Conservation (phyloP, 1,284 basidiomycete genomes). For the Rhodotorula glutinis region DNA sequence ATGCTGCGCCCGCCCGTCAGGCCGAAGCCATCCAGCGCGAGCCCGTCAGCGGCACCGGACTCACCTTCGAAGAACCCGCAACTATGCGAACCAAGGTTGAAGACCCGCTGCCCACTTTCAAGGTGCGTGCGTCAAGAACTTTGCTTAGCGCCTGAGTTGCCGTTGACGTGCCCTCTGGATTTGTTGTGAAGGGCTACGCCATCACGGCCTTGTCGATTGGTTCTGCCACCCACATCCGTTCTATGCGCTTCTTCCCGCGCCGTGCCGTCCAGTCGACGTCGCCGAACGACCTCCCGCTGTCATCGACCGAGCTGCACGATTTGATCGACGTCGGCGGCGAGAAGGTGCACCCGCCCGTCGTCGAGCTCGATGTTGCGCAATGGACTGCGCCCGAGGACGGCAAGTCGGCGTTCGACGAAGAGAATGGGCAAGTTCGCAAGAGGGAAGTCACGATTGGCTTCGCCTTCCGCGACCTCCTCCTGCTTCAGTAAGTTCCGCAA, state of each 20-base stretch:
- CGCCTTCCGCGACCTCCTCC: conserved; percentile 19
- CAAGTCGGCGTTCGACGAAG: not conserved
- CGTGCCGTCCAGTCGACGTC: not conserved
- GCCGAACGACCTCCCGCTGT: not conserved
- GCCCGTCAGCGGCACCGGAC: not conserved
- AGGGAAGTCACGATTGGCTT: conserved; percentile 18
- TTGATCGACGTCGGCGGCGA: not conserved
- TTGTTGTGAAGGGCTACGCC: conserved; percentile 5
- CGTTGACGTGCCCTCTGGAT: not conserved
- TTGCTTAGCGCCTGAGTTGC: not conserved
- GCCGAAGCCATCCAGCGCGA: not conserved
- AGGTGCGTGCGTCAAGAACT: no score
- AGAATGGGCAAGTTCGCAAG: not conserved
- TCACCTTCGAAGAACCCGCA: not conserved
- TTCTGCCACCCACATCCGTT: not conserved
- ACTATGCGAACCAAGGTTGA: no score
- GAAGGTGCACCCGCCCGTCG: conserved; percentile 5
- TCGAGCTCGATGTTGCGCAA: conserved; percentile 17
- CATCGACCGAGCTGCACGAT: not conserved
- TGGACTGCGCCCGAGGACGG: not conserved
- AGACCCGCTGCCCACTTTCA: no score
- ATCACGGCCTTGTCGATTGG: conserved; percentile 16
- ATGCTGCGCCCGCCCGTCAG: not conserved
- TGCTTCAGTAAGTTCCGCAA: conserved; percentile 9
- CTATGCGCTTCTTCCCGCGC: conserved; percentile 13